Percentiles rank a stretch among this genome's conserved stretches.
Conservation (phyloP, 805 yeast genomes). For the Metschnikowia sp. region DNA sequence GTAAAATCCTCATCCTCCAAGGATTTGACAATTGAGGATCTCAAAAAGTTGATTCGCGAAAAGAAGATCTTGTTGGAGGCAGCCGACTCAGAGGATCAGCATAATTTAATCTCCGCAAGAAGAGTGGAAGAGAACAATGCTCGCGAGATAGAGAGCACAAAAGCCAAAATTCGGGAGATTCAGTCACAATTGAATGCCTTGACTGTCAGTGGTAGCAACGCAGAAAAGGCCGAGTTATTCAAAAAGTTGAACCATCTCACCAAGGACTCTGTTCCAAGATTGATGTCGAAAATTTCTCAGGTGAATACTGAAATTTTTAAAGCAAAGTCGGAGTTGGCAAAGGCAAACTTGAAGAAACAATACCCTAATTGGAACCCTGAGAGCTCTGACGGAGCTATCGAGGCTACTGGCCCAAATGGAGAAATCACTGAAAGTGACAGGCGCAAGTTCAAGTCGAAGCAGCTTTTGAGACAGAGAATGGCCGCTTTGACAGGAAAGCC, state of each 20-base stretch:
- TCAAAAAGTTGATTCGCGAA: constrained; percentile 66
- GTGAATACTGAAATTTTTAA: constrained; percentile 67
- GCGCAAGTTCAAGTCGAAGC: constrained; percentile 75
- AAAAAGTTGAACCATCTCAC: constrained; percentile 59
- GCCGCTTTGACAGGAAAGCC: constrained; percentile 86
- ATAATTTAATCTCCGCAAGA: constrained; percentile 29
- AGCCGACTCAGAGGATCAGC: constrained; percentile 63
- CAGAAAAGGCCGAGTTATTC: constrained; percentile 50
- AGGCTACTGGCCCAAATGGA: constrained; percentile 87
- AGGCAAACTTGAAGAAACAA: constrained; percentile 50
- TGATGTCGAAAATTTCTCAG: constrained; percentile 59
- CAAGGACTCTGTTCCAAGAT: constrained; percentile 62
- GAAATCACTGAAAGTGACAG: constrained; percentile 80
- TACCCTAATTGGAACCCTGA: constrained; percentile 60
- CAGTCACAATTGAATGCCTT: constrained; percentile 36
- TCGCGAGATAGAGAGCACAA: constrained; percentile 62
- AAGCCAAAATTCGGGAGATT: constrained; percentile 50
- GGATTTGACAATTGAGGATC: constrained; percentile 47
- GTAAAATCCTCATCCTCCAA: constrained; percentile 25
- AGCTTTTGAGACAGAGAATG: constrained; percentile 79
- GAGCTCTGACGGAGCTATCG: constrained; percentile 37
- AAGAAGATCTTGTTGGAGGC: constrained; percentile 70
- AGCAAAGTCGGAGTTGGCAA: constrained; percentile 62
- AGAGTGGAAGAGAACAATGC: constrained; percentile 38
- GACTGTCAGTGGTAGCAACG: constrained; percentile 32